Conservation (phyloP, 345 rosid genomes). For the Euclidium syriacum region DNA sequence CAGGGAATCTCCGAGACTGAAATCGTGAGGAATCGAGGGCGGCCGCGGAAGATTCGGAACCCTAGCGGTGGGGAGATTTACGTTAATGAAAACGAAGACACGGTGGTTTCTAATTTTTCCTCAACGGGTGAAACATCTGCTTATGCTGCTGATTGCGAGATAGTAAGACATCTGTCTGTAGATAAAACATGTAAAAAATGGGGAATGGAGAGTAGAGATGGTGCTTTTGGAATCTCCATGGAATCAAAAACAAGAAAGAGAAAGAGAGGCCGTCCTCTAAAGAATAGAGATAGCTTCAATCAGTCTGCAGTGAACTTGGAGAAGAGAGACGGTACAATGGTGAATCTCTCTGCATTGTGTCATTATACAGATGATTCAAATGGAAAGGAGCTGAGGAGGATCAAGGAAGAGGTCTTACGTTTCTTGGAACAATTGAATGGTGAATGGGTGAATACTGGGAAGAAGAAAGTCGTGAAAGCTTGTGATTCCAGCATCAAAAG, state of each 20-base stretch:
- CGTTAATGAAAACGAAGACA: neutral
- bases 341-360: conserved; percentile 30
- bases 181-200: conserved; percentile 2
- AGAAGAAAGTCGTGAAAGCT: conserved; percentile 61
- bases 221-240: conserved; percentile 4
- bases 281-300: conserved; percentile 10
- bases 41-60: conserved; percentile 46
- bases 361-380: conserved; percentile 37
- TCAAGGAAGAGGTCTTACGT: conserved; percentile 45
- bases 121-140: neutral
- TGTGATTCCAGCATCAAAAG: conserved; percentile 44
- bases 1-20: conserved; percentile 24
- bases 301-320: conserved; percentile 1
- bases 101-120: neutral
- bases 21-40: conserved; percentile 55
- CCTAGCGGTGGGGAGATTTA: conserved; percentile 21
- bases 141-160: neutral
- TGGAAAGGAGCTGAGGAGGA: conserved; percentile 53
- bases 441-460: conserved; percentile 57
- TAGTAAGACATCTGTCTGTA: neutral
- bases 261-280: conserved; percentile 71
- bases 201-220: conserved; percentile 8
- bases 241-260: conserved; percentile 32
- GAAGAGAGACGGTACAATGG: conserved; percentile 31
- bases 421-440: conserved; percentile 54